Conservation (phyloP, 352 stramenopile species). For the Blastocystis sp. region DNA sequence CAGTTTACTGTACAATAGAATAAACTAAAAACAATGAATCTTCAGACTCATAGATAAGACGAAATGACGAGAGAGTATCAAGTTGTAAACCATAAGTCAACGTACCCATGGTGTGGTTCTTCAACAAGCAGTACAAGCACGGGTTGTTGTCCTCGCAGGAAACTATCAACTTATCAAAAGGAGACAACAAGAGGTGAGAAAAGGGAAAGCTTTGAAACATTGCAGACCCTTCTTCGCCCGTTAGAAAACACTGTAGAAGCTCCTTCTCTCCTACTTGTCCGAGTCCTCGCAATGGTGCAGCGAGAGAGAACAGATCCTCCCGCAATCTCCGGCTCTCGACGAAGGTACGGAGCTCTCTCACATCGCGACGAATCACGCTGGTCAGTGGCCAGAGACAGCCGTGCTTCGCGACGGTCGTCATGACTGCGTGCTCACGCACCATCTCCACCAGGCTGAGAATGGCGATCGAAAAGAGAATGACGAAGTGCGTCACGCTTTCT, state of each 20-base stretch:
- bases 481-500: neutral
- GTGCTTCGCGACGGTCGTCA: neutral
- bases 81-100: neutral
- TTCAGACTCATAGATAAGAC: neutral
- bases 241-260: neutral
- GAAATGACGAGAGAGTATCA: neutral
- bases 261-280: too few relatives aligned
- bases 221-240: neutral
- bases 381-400: neutral
- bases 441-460: neutral
- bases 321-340: neutral
- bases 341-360: neutral
- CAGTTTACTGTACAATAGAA: neutral
- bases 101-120: neutral
- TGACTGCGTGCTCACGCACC: neutral
- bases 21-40: neutral
- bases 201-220: neutral
- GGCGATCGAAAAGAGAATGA: neutral
- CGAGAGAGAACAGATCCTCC: neutral
- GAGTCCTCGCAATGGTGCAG: too few relatives aligned
- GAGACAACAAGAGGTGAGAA: neutral
- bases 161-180: neutral
- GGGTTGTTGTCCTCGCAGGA: neutral
- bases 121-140: neutral
- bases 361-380: neutral